Evolutionary conservation across 192 early-diverging fungal species (phyloP).

Genomic region (Umbelopsis vinacea): DNA sequence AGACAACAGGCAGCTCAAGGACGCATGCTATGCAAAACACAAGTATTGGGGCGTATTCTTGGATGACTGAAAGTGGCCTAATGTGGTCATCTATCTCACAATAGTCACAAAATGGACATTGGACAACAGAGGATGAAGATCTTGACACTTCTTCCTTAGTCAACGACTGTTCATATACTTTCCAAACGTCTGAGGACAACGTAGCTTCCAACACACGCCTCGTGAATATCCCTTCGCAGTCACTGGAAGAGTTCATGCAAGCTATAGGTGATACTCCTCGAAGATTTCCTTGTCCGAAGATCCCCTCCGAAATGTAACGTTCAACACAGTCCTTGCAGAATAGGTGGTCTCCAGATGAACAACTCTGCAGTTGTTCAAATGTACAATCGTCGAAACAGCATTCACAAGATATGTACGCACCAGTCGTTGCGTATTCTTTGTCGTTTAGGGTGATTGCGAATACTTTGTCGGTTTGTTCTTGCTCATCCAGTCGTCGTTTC

Average conservation of each 20-base stretch:
- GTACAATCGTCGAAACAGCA: constrained; percentile 52
- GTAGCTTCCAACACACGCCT: constrained; percentile 23
- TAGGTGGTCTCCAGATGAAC: constrained; percentile 45
- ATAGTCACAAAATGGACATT: constrained; percentile 43
- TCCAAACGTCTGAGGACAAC: constrained; percentile 34
- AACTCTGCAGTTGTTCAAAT: constrained; percentile 46
- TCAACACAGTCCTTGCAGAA: constrained; percentile 48
- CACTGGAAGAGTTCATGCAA: constrained; percentile 34
- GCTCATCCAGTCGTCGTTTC: constrained; percentile 11
- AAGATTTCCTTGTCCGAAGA: constrained; percentile 49
- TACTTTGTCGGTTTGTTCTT: constrained; percentile 29
- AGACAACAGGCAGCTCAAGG: constrained; percentile 5
- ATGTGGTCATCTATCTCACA: constrained; percentile 41
- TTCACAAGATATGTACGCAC: constrained; percentile 49
- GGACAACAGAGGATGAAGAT: constrained; percentile 22
- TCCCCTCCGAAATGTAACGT: constrained; percentile 45
- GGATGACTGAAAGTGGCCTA: constrained; percentile 18
- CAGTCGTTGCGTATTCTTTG: constrained; percentile 31
- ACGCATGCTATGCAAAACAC: neutral
- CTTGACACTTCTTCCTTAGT: constrained; percentile 32
- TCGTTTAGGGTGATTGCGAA: constrained; percentile 40
- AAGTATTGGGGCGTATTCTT: constrained; percentile 5
- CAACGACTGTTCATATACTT: constrained; percentile 33
- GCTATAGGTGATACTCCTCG: constrained; percentile 32
- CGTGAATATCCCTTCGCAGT: constrained; percentile 37